These are phyloP conservation scores for Scortechinia acanthostroma DNA, from an alignment of 2,329 filamentous ascomycete species.

Conservation along the genomic window DNA sequence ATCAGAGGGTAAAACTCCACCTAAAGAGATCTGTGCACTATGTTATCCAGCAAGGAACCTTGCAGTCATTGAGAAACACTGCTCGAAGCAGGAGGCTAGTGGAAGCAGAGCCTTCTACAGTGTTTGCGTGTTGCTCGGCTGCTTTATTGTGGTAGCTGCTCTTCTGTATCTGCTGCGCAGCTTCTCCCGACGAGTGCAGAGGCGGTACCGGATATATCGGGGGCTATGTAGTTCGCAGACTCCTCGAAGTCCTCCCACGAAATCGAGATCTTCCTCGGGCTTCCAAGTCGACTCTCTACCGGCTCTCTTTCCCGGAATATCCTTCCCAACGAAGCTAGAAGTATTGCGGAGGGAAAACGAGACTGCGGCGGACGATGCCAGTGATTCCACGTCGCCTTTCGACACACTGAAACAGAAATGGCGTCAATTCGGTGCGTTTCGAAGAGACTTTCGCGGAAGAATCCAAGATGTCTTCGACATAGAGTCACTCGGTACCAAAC, in stretches of 20 bases:
- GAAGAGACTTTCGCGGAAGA: background rate
- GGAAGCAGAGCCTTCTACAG: background rate
- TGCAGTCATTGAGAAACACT: background rate
- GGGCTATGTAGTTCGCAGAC: background rate
- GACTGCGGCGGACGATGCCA: no score
- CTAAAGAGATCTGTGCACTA: background rate
- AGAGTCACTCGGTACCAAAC: background rate
- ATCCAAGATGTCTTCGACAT: slow-evolving; percentile 1
- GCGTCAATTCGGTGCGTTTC: background rate
- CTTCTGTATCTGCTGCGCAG: background rate
- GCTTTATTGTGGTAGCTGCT: background rate
- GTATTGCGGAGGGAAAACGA: no score
- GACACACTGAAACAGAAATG: background rate
- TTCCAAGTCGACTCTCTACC: no score
- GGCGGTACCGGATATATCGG: background rate
- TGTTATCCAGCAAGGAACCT: background rate
- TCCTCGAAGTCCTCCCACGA: background rate
- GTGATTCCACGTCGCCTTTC: background rate
- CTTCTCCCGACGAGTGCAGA: background rate
- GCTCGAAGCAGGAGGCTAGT: background rate
- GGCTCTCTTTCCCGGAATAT: no score
- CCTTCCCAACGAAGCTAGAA: no score
- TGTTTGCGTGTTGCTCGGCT: background rate
- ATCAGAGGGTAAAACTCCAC: background rate
- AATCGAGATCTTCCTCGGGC: background rate